A percentile compares a stretch with the other conserved stretches of the same genome.
These are phyloP conservation scores for Pseudogymnoascus sp. DNA, from an alignment of 2,329 filamentous ascomycete species.

Conservation along the genomic window DNA sequence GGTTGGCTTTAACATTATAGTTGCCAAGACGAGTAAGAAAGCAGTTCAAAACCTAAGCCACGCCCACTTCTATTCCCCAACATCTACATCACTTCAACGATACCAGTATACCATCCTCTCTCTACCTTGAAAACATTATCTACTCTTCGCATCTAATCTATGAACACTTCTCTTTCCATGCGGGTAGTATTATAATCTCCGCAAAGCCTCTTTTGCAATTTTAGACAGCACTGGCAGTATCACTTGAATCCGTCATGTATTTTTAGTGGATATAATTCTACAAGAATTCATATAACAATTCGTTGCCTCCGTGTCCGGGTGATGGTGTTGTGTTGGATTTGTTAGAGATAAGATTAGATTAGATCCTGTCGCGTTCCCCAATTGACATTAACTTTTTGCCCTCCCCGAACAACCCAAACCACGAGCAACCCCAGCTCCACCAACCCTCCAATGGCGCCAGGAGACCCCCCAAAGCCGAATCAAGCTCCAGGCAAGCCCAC, in stretches of 20 bases:
- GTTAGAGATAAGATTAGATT: not conserved
- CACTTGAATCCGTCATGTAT: not conserved
- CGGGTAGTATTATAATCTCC: too few relatives aligned
- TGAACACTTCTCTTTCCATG: too few relatives aligned
- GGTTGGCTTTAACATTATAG: too few relatives aligned
- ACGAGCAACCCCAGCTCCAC: not conserved
- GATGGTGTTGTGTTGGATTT: not conserved
- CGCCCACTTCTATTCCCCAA: too few relatives aligned
- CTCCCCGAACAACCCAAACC: not conserved
- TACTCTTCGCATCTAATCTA: too few relatives aligned
- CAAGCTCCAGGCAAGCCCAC: not conserved
- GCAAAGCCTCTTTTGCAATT: too few relatives aligned
- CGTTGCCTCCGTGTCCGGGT: not conserved
- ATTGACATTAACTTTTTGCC: not conserved
- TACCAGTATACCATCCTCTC: too few relatives aligned
- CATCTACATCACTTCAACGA: too few relatives aligned
- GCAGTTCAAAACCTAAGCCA: too few relatives aligned
- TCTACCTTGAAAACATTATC: too few relatives aligned
- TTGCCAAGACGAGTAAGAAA: too few relatives aligned
- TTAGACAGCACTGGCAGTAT: not conserved
- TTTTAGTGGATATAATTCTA: not conserved
- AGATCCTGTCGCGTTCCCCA: not conserved
- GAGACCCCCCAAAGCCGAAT: not conserved
- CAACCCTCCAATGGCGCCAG: not conserved
- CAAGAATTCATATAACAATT: not conserved